Evolutionary conservation across 768 basidiomycete genomes (phyloP).

Genomic region (Cyathus striatus): DNA sequence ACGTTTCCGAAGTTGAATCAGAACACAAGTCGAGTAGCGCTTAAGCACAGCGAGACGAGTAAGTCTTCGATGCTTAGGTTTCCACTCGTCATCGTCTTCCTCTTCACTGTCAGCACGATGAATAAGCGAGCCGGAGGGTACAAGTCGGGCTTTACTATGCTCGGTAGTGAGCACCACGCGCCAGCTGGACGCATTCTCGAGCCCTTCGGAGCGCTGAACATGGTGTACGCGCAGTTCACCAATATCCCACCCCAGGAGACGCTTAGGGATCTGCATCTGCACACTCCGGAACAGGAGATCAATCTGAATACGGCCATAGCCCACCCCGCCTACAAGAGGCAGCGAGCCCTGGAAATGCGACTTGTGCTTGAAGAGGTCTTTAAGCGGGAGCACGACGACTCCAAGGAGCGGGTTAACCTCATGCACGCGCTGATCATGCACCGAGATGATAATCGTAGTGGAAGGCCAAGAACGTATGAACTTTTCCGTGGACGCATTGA

Average conservation of each 20-base stretch:
- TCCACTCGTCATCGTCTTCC: conserved; percentile 22
- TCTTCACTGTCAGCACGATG: no score
- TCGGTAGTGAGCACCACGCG: conserved; percentile 33
- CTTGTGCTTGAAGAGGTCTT: conserved; percentile 38
- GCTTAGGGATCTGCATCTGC: conserved; percentile 49
- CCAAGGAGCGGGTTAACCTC: conserved; percentile 68
- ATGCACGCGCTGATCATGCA: conserved; percentile 54
- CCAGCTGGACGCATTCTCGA: conserved; percentile 31
- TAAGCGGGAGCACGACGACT: conserved; percentile 51
- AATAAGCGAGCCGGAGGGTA: conserved; percentile 16
- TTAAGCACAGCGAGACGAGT: conserved; percentile 33
- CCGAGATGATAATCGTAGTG: conserved; percentile 58
- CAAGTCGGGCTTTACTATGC: conserved; percentile 31
- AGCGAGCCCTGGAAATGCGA: conserved; percentile 56
- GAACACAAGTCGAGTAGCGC: conserved; percentile 32
- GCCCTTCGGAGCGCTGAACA: conserved; percentile 23
- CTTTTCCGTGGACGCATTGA: conserved; percentile 61
- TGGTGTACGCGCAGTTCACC: conserved; percentile 53
- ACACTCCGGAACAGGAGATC: conserved; percentile 66
- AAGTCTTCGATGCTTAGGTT: conserved; percentile 18
- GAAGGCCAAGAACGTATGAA: conserved; percentile 61
- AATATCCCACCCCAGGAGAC: conserved; percentile 63
- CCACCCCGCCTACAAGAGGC: conserved; percentile 67
- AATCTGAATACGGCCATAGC: conserved; percentile 58
- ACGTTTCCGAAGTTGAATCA: conserved; percentile 30